Conservation (phyloP, 768 basidiomycete species). For the Kwoniella shandongensis region DNA sequence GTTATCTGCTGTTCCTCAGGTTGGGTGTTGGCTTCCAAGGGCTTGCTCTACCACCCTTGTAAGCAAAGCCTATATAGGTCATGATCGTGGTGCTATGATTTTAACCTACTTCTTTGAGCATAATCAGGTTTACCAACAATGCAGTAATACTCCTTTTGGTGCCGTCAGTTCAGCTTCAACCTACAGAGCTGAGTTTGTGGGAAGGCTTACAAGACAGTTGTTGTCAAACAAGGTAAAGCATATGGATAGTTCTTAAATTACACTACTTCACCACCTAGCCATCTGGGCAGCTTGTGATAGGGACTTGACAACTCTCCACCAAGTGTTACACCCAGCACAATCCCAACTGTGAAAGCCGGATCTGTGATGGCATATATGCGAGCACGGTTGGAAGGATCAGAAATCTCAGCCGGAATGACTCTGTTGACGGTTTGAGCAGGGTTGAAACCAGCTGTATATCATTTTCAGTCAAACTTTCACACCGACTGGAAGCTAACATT, state of each 20-base stretch:
- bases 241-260: conserved; percentile 35
- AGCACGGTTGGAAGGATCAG: conserved; percentile 31
- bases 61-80: background rate
- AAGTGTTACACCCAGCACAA: conserved; percentile 31
- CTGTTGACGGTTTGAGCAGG: conserved; percentile 26
- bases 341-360: conserved; percentile 30
- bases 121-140: no score
- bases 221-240: conserved; percentile 36
- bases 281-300: conserved; percentile 30
- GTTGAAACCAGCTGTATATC: conserved; percentile 38
- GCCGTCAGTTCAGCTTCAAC: no score
- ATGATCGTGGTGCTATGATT: background rate
- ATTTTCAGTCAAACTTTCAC: no score
- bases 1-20: no score
- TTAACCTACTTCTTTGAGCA: background rate
- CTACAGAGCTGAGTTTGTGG: no score
- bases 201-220: conserved; percentile 17
- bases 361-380: conserved; percentile 38
- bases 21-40: no score
- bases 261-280: conserved; percentile 29
- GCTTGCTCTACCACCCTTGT: background rate
- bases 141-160: no score
- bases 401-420: conserved; percentile 28
- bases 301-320: conserved; percentile 34
- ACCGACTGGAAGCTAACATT: no score